These are phyloP conservation scores for Microbotryum intermedium DNA, from an alignment of 1,284 basidiomycete species.

Conservation along the genomic window DNA sequence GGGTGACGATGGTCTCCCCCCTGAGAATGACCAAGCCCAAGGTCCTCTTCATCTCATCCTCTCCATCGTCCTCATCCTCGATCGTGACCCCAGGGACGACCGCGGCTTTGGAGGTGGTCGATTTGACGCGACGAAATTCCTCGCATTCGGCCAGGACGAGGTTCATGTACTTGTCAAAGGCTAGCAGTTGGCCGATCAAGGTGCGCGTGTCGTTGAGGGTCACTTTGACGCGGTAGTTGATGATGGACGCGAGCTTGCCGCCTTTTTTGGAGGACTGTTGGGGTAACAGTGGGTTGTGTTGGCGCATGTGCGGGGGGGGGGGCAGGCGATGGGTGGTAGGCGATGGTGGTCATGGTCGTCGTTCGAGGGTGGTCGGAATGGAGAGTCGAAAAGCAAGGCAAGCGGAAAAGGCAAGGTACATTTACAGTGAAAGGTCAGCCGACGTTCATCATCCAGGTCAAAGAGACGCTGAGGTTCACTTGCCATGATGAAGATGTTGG, in stretches of 20 bases:
- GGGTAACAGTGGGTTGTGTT: neutral
- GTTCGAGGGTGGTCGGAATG: too few relatives aligned
- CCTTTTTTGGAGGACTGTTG: constrained; percentile 51
- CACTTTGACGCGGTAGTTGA: constrained; percentile 96
- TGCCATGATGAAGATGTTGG: too few relatives aligned
- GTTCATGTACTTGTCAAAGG: constrained; percentile 99
- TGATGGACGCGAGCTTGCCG: constrained; percentile 93
- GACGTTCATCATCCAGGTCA: too few relatives aligned
- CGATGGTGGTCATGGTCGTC: too few relatives aligned
- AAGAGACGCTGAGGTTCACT: too few relatives aligned
- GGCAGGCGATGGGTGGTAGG: too few relatives aligned
- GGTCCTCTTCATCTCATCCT: constrained; percentile 91
- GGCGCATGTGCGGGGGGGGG: too few relatives aligned
- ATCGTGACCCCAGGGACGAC: constrained; percentile 13
- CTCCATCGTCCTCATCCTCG: constrained; percentile 41
- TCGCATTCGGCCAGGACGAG: constrained; percentile 95
- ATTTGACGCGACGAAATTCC: constrained; percentile 81
- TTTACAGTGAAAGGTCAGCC: too few relatives aligned
- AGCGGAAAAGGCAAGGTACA: too few relatives aligned
- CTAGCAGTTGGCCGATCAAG: constrained; percentile 95
- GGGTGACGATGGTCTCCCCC: constrained; percentile 91
- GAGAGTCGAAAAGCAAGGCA: too few relatives aligned
- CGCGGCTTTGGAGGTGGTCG: constrained; percentile 50
- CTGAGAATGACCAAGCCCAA: constrained; percentile 92
- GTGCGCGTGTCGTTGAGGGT: constrained; percentile 96